Percentiles rank a stretch among this genome's conserved stretches.
These are phyloP conservation scores for Emergomyces orientalis DNA, from an alignment of 2,329 filamentous ascomycete species.

Conservation along the genomic window DNA sequence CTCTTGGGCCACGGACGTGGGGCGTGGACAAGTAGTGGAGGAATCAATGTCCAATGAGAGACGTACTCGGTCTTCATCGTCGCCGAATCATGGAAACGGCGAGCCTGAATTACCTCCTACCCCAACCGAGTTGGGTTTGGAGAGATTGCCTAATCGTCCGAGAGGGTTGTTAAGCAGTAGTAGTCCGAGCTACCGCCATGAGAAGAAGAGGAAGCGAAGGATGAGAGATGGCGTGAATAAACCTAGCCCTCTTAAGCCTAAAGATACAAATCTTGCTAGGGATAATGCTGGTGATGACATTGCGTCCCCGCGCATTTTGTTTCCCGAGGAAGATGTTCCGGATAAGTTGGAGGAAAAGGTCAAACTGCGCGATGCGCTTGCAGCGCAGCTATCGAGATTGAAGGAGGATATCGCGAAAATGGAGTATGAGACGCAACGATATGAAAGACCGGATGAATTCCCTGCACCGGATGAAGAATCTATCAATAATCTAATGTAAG, in stretches of 20 bases:
- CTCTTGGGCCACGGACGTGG: neutral
- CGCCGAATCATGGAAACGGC: conserved; percentile 25
- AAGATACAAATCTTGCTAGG: conserved; percentile 15
- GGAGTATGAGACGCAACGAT: conserved; percentile 49
- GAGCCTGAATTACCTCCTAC: conserved; percentile 56
- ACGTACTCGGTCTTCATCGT: neutral
- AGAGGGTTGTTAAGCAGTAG: conserved; percentile 24
- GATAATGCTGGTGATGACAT: conserved; percentile 12
- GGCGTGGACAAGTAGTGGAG: conserved; percentile 7
- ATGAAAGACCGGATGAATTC: conserved; percentile 33
- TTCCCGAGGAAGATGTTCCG: conserved; percentile 15
- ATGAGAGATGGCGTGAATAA: conserved; percentile 17
- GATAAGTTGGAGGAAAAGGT: conserved; percentile 38
- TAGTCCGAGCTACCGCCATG: conserved; percentile 29
- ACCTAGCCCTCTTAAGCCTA: conserved; percentile 26
- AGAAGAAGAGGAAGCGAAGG: conserved; percentile 22
- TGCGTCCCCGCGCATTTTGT: conserved; percentile 3
- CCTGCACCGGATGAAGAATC: conserved; percentile 28
- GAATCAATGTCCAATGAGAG: neutral
- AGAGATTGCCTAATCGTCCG: conserved; percentile 26
- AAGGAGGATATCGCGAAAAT: conserved; percentile 51
- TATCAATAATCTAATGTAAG: conserved; percentile 28
- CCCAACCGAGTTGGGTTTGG: conserved; percentile 33
- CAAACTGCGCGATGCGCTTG: conserved; percentile 44
- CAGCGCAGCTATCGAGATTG: conserved; percentile 48